phyloP scores from a whole-genome alignment of 139 green algal species.

The Auxenochlorella pyrenoidosa region DNA sequence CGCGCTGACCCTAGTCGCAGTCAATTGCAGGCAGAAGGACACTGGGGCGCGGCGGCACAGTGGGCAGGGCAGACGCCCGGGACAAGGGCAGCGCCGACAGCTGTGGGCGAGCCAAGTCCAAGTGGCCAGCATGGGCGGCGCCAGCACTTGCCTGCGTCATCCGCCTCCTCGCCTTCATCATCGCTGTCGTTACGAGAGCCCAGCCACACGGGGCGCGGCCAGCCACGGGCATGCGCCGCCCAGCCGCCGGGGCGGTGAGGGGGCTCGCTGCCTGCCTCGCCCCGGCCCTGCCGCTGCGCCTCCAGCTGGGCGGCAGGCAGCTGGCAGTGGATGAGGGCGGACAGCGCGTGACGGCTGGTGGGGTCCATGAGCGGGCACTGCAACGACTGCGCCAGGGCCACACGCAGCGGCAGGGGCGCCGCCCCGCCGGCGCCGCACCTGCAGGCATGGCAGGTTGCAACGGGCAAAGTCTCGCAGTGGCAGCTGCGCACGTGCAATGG shows the following conservation, averaged over 20 bases:
- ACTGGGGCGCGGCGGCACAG: no score
- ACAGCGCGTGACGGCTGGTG: constrained; percentile 5
- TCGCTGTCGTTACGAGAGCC: not conserved
- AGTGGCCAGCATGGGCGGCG: not conserved
- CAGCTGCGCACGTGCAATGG: no score
- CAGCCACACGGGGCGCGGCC: constrained; percentile 23
- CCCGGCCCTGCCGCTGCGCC: not conserved
- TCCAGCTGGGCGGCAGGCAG: not conserved
- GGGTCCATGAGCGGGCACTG: constrained; percentile 48
- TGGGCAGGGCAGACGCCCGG: no score
- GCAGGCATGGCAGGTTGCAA: not conserved
- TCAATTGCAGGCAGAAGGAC: no score
- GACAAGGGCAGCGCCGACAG: not conserved
- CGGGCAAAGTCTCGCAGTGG: not conserved
- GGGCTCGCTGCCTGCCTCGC: not conserved
- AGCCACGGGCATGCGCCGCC: constrained; percentile 4
- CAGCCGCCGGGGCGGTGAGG: not conserved
- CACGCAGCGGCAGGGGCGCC: constrained; percentile 20
- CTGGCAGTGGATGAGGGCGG: constrained; percentile 19
- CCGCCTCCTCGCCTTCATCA: not conserved
- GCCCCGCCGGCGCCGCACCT: constrained; percentile 12
- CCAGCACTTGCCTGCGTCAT: not conserved
- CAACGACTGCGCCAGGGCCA: constrained; percentile 49
- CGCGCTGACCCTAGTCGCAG: no score
- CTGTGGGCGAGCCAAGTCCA: not conserved